Conservation (phyloP, 208 protist species). For the Leishmania major region DNA sequence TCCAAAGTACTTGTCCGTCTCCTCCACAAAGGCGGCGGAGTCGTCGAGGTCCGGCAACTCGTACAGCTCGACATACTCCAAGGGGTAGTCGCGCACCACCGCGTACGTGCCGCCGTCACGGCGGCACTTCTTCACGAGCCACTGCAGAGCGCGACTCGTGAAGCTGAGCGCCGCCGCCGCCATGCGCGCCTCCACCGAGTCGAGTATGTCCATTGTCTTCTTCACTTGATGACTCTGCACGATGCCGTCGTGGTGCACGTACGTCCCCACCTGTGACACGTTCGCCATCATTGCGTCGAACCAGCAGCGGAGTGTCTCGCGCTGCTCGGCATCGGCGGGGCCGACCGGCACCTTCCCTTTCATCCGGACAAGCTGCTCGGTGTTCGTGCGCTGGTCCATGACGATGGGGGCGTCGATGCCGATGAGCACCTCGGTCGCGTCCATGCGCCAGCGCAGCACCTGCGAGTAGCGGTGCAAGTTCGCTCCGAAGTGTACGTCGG, state of each 20-base stretch:
- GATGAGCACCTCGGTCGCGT: slow-evolving; percentile 70
- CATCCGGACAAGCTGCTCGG: slow-evolving; percentile 68
- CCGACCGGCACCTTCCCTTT: slow-evolving; percentile 33
- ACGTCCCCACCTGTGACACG: slow-evolving; percentile 78
- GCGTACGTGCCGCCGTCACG: slow-evolving; percentile 74
- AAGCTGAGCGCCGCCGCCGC: slow-evolving; percentile 84
- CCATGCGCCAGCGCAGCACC: slow-evolving; percentile 76
- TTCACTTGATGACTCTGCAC: slow-evolving; percentile 74
- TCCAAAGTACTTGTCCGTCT: slow-evolving; percentile 24
- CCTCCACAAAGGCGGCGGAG: slow-evolving; percentile 20
- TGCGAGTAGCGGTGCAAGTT: slow-evolving; percentile 59
- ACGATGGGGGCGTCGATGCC: slow-evolving; percentile 83
- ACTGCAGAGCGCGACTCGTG: slow-evolving; percentile 79
- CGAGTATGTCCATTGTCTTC: slow-evolving; percentile 75
- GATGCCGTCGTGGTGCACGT: slow-evolving; percentile 76
- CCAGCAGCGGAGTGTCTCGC: slow-evolving; percentile 69
- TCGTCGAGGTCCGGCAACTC: slow-evolving; percentile 52
- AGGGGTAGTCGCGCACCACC: slow-evolving; percentile 52
- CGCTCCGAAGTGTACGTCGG: slow-evolving; percentile 18
- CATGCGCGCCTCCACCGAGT: slow-evolving; percentile 56
- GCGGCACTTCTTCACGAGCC: slow-evolving; percentile 63
- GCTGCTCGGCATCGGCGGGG: slow-evolving; percentile 40
- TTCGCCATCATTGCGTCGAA: slow-evolving; percentile 87
- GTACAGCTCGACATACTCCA: slow-evolving; percentile 71
- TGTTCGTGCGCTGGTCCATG: slow-evolving; percentile 62